phyloP scores from a whole-genome alignment of 805 yeast genomes.

The Candida oleophila region DNA sequence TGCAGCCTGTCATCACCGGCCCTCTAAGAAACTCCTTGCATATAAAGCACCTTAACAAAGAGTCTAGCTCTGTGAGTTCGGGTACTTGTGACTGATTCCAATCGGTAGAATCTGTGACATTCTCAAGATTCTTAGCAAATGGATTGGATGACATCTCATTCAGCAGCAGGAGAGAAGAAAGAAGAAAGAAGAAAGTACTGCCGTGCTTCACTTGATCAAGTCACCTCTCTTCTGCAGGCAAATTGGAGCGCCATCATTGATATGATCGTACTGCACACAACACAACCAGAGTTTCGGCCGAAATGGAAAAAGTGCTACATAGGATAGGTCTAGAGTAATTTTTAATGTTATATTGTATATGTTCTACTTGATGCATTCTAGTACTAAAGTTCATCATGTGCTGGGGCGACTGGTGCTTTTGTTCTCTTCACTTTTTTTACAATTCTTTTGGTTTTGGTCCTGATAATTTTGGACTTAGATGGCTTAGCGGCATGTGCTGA shows the following conservation, averaged over 20 bases:
- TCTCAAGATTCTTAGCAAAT: slow-evolving; percentile 14
- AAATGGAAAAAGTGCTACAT: not conserved
- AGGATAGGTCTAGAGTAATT: not conserved
- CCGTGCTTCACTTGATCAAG: too few species aligned
- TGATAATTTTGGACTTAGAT: slow-evolving; percentile 9
- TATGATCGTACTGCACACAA: not conserved
- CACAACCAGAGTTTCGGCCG: not conserved
- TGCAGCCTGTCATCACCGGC: slow-evolving; percentile 82
- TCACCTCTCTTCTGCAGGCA: too few species aligned
- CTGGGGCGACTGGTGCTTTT: slow-evolving; percentile 7
- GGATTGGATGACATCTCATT: slow-evolving; percentile 12
- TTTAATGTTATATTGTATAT: not conserved
- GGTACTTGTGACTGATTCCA: slow-evolving; percentile 61
- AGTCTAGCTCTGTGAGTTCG: slow-evolving; percentile 57
- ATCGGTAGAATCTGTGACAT: slow-evolving; percentile 68
- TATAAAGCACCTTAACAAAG: slow-evolving; percentile 76
- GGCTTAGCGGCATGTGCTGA: not conserved
- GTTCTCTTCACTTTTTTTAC: slow-evolving; percentile 9
- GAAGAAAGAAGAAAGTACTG: too few species aligned
- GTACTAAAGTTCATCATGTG: slow-evolving; percentile 14
- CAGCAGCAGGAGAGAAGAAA: too few species aligned
- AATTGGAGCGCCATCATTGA: too few species aligned
- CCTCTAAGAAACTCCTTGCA: slow-evolving; percentile 80
- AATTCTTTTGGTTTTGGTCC: slow-evolving; percentile 6
- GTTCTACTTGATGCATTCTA: not conserved